Evolutionary conservation across 495 filamentous ascomycete genomes (phyloP).

Genomic region (Tuber melanosporum): DNA sequence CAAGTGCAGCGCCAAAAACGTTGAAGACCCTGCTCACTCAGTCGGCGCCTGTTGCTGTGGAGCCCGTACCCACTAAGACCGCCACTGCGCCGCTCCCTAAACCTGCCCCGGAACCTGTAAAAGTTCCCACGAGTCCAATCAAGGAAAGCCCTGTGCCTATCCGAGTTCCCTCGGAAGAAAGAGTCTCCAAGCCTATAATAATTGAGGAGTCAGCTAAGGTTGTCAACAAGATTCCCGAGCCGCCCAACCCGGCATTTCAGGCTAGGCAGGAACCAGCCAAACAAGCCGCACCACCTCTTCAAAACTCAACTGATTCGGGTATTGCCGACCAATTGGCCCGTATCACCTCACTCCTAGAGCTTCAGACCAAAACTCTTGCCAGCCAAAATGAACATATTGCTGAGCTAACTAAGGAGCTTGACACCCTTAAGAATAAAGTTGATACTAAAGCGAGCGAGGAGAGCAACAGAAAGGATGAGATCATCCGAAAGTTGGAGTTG

Average conservation of each 20-base stretch:
- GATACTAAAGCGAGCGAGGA: slow-evolving; percentile 48
- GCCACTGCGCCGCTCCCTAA: slow-evolving; percentile 44
- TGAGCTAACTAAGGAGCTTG: slow-evolving; percentile 60
- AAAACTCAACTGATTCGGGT: slow-evolving; percentile 36
- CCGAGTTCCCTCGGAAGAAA: slow-evolving; percentile 47
- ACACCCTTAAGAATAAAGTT: slow-evolving; percentile 60
- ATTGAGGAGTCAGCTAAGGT: slow-evolving; percentile 24
- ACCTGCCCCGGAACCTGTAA: slow-evolving; percentile 48
- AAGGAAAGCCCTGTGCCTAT: slow-evolving; percentile 51
- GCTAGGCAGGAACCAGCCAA: slow-evolving; percentile 46
- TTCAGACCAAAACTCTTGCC: slow-evolving; percentile 21
- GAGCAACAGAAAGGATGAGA: slow-evolving; percentile 56
- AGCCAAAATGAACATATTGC: slow-evolving; percentile 53
- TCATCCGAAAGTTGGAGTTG: slow-evolving; percentile 62
- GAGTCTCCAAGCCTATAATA: slow-evolving; percentile 15
- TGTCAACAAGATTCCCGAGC: slow-evolving; percentile 37
- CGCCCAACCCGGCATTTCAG: slow-evolving; percentile 10
- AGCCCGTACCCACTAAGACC: slow-evolving; percentile 56
- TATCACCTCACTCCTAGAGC: slow-evolving; percentile 36
- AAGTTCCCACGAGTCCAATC: slow-evolving; percentile 49
- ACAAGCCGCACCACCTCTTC: slow-evolving; percentile 17
- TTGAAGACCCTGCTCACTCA: neutral
- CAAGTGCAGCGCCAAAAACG: slow-evolving; percentile 29
- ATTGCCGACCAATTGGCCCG: slow-evolving; percentile 35
- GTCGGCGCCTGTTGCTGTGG: slow-evolving; percentile 50